Evolutionary conservation across 768 basidiomycete species (phyloP).

Genomic region (Serendipita sp.): DNA sequence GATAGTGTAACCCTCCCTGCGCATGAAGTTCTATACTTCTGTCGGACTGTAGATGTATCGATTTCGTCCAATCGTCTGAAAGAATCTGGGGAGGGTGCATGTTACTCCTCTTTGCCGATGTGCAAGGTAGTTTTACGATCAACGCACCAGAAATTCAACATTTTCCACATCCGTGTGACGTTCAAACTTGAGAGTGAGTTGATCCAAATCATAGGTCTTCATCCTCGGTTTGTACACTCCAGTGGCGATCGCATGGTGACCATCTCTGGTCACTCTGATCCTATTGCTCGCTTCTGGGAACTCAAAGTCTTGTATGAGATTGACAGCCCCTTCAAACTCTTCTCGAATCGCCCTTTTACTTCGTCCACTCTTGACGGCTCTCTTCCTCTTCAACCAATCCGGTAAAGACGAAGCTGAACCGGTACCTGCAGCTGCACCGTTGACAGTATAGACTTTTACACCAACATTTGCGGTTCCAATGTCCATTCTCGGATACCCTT

Average conservation of each 20-base stretch:
- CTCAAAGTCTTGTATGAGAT: conserved; percentile 90
- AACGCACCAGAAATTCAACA: conserved; percentile 90
- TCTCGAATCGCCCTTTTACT: conserved; percentile 49
- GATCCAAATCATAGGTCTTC: conserved; percentile 86
- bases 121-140: too few relatives aligned
- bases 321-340: conserved; percentile 68
- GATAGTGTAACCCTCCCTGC: conserved; percentile 83
- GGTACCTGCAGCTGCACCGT: conserved; percentile 63
- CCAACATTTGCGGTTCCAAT: conserved; percentile 4
- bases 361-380: conserved; percentile 41
- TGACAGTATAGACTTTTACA: conserved; percentile 83
- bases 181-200: conserved; percentile 88
- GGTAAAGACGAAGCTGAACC: conserved; percentile 75
- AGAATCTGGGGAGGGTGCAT: conserved; percentile 40
- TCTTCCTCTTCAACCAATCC: conserved; percentile 76
- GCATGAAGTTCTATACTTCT: conserved; percentile 90
- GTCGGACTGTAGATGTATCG: conserved; percentile 91
- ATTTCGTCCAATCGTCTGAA: conserved; percentile 97
- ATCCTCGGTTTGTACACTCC: conserved; percentile 98
- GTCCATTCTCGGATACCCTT: neutral
- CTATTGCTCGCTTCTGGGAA: conserved; percentile 93
- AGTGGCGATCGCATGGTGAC: conserved; percentile 82
- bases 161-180: conserved; percentile 93
- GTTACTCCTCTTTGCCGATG: too few relatives aligned
- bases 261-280: conserved; percentile 80